phyloP scores from a whole-genome alignment of 1,139 yeast species.

The Groenewaldozyma auringiensis region DNA sequence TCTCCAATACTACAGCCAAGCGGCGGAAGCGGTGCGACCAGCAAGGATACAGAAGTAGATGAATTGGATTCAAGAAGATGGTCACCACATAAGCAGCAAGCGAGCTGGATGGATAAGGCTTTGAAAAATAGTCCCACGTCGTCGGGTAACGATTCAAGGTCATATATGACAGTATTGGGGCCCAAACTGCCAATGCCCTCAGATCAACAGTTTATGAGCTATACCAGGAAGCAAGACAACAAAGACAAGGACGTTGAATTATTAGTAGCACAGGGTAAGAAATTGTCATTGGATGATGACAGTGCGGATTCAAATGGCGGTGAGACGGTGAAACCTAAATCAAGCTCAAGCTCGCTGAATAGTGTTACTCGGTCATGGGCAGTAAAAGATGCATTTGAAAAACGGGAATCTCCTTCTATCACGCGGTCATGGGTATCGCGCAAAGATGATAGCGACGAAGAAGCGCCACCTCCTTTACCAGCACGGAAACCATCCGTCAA shows the following conservation, averaged over 20 bases:
- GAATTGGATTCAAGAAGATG: conserved; percentile 19
- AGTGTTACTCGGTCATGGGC: neutral
- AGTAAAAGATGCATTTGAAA: neutral
- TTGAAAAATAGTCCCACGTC: conserved; percentile 17
- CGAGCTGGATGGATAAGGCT: conserved; percentile 29
- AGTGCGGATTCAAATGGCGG: too few relatives aligned
- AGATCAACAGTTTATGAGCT: conserved; percentile 3
- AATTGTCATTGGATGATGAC: neutral
- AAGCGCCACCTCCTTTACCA: neutral
- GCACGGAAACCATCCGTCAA: neutral
- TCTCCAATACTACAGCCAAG: neutral
- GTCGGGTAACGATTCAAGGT: conserved; percentile 4
- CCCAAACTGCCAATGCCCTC: conserved; percentile 1
- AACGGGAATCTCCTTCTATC: neutral
- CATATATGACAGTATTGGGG: neutral
- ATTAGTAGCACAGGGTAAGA: neutral
- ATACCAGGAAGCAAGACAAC: neutral
- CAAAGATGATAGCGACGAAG: neutral
- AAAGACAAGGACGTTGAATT: neutral
- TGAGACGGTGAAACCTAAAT: too few relatives aligned
- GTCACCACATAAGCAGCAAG: conserved; percentile 23
- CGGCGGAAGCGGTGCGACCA: neutral
- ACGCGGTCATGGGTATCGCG: neutral
- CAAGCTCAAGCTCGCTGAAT: neutral
- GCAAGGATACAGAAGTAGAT: neutral